Percentiles rank a stretch among this genome's conserved stretches.
phyloP scores from a whole-genome alignment of 2,329 filamentous ascomycete genomes.

The Endoconidiophora polonica region DNA sequence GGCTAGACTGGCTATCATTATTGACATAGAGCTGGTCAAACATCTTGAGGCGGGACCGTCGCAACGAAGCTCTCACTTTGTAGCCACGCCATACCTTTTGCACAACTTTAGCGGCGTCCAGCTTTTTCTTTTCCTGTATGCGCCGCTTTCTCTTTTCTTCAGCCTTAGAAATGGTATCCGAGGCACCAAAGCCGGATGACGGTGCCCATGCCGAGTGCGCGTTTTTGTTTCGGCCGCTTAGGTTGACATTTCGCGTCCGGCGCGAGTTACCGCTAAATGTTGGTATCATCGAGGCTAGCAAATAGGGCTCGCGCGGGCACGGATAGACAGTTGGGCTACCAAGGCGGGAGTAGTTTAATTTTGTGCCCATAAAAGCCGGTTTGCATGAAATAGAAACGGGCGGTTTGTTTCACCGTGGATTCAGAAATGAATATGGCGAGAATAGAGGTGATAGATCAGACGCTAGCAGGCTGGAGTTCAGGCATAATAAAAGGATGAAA shows the following conservation, averaged over 20 bases:
- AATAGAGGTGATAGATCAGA: no score
- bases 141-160: constrained; percentile 71
- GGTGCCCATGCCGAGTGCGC: constrained; percentile 25
- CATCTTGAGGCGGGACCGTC: constrained; percentile 36
- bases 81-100: constrained; percentile 76
- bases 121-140: constrained; percentile 61
- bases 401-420: no score
- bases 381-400: no score
- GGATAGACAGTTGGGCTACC: no score
- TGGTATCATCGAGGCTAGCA: constrained; percentile 51
- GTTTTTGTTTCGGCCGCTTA: constrained; percentile 69
- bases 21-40: constrained; percentile 44
- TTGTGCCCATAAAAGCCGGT: no score
- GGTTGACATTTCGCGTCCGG: constrained; percentile 79
- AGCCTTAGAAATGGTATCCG: constrained; percentile 66
- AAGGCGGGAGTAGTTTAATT: no score
- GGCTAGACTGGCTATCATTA: constrained; percentile 9
- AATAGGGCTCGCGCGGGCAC: no score
- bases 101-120: constrained; percentile 56
- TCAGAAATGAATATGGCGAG: no score
- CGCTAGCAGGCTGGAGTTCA: no score
- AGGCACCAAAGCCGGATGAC: constrained; percentile 31
- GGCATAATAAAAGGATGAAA: no score
- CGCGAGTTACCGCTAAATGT: constrained; percentile 81
- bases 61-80: constrained; percentile 39